Evolutionary conservation across 2,329 filamentous ascomycete species (phyloP).

Genomic region (Lachnellula cervina): DNA sequence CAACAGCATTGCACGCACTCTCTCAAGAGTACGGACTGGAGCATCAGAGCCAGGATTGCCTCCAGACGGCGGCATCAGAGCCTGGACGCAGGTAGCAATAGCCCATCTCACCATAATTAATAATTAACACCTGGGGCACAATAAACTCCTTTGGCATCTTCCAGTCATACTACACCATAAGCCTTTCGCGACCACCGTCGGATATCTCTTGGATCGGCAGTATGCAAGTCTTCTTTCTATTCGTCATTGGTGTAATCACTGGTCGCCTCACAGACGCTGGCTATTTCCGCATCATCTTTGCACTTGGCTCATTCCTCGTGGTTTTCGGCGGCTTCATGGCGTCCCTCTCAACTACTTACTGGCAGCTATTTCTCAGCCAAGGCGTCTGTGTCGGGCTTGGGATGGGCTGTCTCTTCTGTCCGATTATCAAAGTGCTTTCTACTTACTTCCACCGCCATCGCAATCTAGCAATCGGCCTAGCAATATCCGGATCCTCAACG

Average conservation of each 20-base stretch:
- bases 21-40: too few species aligned
- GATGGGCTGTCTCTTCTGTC: conserved; percentile 35
- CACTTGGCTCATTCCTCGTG: conserved; percentile 6
- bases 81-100: conserved; percentile 30
- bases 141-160: conserved; percentile 25
- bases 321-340: conserved; percentile 35
- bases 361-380: conserved; percentile 38
- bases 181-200: conserved; percentile 32
- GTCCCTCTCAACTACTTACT: conserved; percentile 33
- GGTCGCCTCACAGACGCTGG: conserved; percentile 41
- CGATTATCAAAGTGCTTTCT: conserved; percentile 32
- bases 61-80: not conserved
- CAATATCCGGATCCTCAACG: conserved; percentile 31
- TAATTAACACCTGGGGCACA: conserved; percentile 30
- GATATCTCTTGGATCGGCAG: conserved; percentile 45
- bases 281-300: conserved; percentile 29
- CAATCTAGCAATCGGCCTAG: conserved; percentile 30
- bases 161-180: conserved; percentile 36
- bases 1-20: too few species aligned
- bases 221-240: conserved; percentile 40
- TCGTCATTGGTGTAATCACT: conserved; percentile 38
- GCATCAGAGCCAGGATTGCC: too few species aligned
- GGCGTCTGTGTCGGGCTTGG: conserved; percentile 36
- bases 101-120: conserved; percentile 28
- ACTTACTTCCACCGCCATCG: conserved; percentile 18